A percentile compares a stretch with the other conserved stretches of the same genome.
Conservation (phyloP, 106 monocot genomes). For the Dactylorhiza incarnata region DNA sequence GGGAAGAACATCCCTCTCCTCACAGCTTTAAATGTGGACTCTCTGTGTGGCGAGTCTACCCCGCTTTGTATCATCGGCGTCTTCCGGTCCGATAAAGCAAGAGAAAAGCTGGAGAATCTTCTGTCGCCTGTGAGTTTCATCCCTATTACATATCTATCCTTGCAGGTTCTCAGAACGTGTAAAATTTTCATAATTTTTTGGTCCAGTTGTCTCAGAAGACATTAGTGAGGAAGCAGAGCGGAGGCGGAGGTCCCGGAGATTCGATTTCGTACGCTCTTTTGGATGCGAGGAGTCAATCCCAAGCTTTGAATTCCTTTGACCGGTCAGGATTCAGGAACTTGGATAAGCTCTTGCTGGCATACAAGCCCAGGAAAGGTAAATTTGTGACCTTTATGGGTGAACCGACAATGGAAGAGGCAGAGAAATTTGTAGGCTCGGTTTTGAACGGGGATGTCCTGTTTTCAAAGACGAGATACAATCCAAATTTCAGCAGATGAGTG, state of each 20-base stretch:
- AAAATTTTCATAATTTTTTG: background rate
- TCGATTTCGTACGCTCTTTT: constrained; percentile 59
- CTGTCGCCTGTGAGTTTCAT: constrained; percentile 37
- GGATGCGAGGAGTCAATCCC: constrained; percentile 59
- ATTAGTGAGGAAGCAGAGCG: constrained; percentile 40
- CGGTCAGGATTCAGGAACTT: constrained; percentile 38
- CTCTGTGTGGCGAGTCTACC: constrained; percentile 52
- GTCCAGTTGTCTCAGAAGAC: constrained; percentile 84
- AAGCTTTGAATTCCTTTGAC: constrained; percentile 65
- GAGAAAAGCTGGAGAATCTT: constrained; percentile 45
- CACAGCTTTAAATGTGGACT: constrained; percentile 44
- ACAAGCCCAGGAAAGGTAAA: constrained; percentile 70
- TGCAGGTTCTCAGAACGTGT: background rate
- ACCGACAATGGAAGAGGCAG: constrained; percentile 55
- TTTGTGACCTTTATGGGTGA: constrained; percentile 45
- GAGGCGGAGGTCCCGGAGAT: constrained; percentile 12
- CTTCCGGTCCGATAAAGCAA: constrained; percentile 55
- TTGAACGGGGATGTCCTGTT: constrained; percentile 77
- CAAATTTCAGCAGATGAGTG: constrained; percentile 49
- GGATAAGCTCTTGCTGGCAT: constrained; percentile 62
- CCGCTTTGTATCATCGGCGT: constrained; percentile 75
- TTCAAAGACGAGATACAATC: constrained; percentile 40
- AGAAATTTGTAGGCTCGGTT: constrained; percentile 71
- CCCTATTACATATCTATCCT: background rate
- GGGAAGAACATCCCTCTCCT: constrained; percentile 36